Evolutionary conservation across 306 rosid genomes (phyloP), one percentile per base, ranked within the genome.

Genomic region (Mimosa bimucronata): DNA sequence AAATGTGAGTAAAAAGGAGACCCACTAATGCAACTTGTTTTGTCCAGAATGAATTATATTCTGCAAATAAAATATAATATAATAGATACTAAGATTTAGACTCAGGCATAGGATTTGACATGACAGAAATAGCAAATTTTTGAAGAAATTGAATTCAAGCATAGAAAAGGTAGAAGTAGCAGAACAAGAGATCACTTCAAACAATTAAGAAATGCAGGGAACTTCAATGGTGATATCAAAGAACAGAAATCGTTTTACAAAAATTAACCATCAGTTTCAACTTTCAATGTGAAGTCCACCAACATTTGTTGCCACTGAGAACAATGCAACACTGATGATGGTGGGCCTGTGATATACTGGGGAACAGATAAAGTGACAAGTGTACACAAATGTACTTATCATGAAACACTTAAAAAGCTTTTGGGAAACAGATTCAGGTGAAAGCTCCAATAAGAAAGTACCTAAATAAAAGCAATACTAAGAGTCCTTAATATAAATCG

Each of bases 1-100:
- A 50, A 21, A 25, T 81, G 58, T 29, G 50, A 78, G 68, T 78
- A 58, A 62, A 65, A 21, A 42, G 58, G 21, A 50, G 42, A 71
- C n/a, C 61, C n/a, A 13, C 29, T 26, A 50, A 50, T n/a, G 67
- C 23, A 62, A 23, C 62, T 1, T 40, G 21, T 48, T 77, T 82
- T 60, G 21, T n/a, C 45, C n/a, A 28, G 25, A 23, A 18, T 50
- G 64, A 30, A 61, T 19, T 52, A 21, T 26, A 72, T 28, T 77
- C 48, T 25, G 10, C 70, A 70, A 34, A 45, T 12, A 61, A 76
- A 12, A 71, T 70, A 30, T 7, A 41, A 53, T 21, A 75, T 37
- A 53, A 11, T 30, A 44, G 64, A 41, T 55, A 25, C 45, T 67
- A 42, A 58, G 44, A 57, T 45, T 14, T n/a, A 53, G 42, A 46